Base-by-base conservation (phyloP, 2,329 filamentous ascomycete genomes). In the Xylariaceae sp. region DNA sequence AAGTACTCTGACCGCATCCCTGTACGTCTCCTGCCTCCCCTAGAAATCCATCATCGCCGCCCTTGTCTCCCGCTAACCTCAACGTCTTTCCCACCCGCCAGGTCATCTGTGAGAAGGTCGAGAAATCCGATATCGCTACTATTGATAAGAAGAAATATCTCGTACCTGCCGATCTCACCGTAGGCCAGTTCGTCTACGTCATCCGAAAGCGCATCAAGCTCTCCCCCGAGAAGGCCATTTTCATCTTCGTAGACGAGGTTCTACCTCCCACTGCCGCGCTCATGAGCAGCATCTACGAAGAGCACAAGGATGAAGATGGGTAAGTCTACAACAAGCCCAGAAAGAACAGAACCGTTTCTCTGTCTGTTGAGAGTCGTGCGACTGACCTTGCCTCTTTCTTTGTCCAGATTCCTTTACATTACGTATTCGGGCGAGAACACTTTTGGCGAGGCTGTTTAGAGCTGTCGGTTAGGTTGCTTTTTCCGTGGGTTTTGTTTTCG, bases 101-200 rank as follows among this genome's bases (percentile, higher is more conserved):
- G 92, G 93, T 99, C 66, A 99, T 99, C 76, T 99, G 94, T 83
- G 94, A 97, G 79, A 97, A 97, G 83, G 93, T 97, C 69, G 94
- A 99, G 80, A 97, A 97, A 82, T 95, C 90, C 64, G 94, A 99
- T 75, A 99, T 99, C 71, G 94, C 94, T 62, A 97, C 94, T 68
- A 99, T 99, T 83, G 94, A 99, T 81, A 99, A 99, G 88, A 99
- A 99, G 87, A 99, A 99, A 82, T 99, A 99, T 74, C 85, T 99
- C 53, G 94, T 99, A 34, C 94, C 94, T 11, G 92, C 94, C 69
- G 94, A 99, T 74, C 86, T 99, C 74, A 99, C 94, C 64, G 94
- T 99, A 65, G 94, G 94, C 71, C 94, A 99, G 87, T 97, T 99
- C 75, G 94, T 99, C 80, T 99, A 99, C 78, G 94, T 99, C 67